These are phyloP conservation scores for Oryza meyeriana DNA, from an alignment of 176 grass and related monocot species.

Conservation along the genomic window DNA sequence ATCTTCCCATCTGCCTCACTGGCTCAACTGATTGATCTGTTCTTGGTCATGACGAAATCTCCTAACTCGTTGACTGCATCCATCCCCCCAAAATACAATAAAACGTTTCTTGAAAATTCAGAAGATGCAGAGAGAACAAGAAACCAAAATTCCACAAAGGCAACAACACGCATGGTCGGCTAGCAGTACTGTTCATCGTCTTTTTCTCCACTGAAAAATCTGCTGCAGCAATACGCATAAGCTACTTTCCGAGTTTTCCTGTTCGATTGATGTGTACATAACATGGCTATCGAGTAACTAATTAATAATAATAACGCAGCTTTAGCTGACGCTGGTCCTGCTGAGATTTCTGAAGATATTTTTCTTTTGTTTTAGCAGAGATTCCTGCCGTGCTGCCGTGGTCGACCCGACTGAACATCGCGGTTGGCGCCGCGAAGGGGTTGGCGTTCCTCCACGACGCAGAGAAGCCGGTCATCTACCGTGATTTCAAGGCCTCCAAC, in stretches of 20 bases:
- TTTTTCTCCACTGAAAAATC: conserved; percentile 12
- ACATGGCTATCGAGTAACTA: background rate
- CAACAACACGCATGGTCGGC: background rate
- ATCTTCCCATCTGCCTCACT: background rate
- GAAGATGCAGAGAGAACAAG: background rate
- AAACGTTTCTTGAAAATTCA: background rate
- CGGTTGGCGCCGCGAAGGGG: conserved; percentile 75
- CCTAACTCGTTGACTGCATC: conserved; percentile 19
- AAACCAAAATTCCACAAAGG: background rate
- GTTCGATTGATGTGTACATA: background rate
- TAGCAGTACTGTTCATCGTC: background rate
- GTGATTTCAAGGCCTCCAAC: conserved; percentile 88
- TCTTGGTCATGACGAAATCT: conserved; percentile 11
- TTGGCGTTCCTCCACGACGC: conserved; percentile 77
- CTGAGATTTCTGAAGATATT: background rate
- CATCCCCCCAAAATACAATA: background rate
- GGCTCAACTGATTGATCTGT: conserved; percentile 10
- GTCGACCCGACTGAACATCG: conserved; percentile 69
- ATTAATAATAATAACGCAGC: background rate
- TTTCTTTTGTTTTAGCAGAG: conserved; percentile 32
- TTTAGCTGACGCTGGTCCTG: background rate
- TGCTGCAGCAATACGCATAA: background rate
- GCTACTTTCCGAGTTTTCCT: background rate
- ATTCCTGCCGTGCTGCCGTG: conserved; percentile 52
- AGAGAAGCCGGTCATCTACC: conserved; percentile 91